phyloP scores from a whole-genome alignment of 73 alveolate genomes.

The Uronychia binucleata region DNA sequence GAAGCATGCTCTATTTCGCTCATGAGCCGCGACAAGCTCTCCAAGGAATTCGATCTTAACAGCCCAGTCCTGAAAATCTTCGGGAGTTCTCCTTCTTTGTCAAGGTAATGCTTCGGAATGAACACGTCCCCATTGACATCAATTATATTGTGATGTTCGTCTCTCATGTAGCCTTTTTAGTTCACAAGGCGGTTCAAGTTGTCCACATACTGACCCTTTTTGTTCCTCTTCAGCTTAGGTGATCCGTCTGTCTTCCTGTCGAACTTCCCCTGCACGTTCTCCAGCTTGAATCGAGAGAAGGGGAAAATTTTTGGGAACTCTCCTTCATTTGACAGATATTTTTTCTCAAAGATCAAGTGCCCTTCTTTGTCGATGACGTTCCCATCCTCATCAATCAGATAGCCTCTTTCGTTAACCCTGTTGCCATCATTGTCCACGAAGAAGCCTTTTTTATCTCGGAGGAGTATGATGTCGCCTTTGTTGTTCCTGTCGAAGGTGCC shows the following conservation, averaged over 20 bases:
- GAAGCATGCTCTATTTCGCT: slow-evolving; percentile 51
- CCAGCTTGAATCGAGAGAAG: slow-evolving; percentile 40
- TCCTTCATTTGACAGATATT: slow-evolving; percentile 26
- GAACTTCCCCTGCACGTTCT: slow-evolving; percentile 40
- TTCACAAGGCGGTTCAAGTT: slow-evolving; percentile 23
- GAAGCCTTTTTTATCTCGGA: slow-evolving; percentile 45
- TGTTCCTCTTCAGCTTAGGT: slow-evolving; percentile 20
- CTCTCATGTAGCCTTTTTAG: slow-evolving; percentile 40
- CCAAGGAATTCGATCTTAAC: slow-evolving; percentile 45
- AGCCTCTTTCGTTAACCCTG: slow-evolving; percentile 55
- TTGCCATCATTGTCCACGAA: slow-evolving; percentile 52
- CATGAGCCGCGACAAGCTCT: slow-evolving; percentile 54
- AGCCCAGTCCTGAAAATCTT: slow-evolving; percentile 51
- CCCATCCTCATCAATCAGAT: slow-evolving; percentile 44
- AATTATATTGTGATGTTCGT: slow-evolving; percentile 28
- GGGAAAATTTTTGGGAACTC: slow-evolving; percentile 56
- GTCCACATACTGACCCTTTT: slow-evolving; percentile 9
- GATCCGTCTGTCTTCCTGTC: slow-evolving; percentile 40
- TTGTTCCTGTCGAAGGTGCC: slow-evolving; percentile 52
- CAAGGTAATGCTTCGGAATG: slow-evolving; percentile 7
- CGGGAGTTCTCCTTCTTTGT: slow-evolving; percentile 50
- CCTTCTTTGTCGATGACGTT: slow-evolving; percentile 58
- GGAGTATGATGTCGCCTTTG: slow-evolving; percentile 39
- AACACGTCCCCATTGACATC: slow-evolving; percentile 11
- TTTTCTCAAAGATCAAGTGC: slow-evolving; percentile 27